These are phyloP conservation scores for Periconia sp. DNA, from an alignment of 2,329 filamentous ascomycete species.

Conservation along the genomic window DNA sequence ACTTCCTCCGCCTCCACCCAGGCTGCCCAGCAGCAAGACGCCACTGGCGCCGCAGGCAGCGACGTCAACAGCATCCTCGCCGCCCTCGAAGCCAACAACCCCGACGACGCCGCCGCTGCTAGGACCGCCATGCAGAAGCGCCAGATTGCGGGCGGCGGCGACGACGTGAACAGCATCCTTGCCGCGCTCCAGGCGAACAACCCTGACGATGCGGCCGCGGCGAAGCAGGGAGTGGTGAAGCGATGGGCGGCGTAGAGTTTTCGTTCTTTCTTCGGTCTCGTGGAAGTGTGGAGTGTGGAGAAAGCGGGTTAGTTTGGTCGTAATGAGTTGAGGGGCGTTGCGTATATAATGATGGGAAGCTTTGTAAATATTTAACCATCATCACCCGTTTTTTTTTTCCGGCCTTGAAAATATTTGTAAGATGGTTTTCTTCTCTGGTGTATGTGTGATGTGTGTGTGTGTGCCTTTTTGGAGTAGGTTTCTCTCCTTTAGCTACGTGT, in stretches of 20 bases:
- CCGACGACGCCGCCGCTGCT: slow-evolving; percentile 18
- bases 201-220: slow-evolving; percentile 21
- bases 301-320: too few species aligned
- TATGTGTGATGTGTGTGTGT: too few species aligned
- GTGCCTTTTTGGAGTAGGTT: too few species aligned
- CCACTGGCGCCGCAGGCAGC: slow-evolving; percentile 10
- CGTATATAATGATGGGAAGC: too few species aligned
- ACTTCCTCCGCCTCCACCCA: slow-evolving; percentile 16
- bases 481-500: too few species aligned
- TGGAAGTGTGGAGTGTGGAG: too few species aligned
- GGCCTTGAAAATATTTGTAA: too few species aligned
- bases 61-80: slow-evolving; percentile 21
- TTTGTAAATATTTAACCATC: too few species aligned
- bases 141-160: not conserved
- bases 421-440: too few species aligned
- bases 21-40: not conserved
- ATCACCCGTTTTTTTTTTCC: too few species aligned
- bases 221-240: slow-evolving; percentile 9
- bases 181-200: slow-evolving; percentile 19
- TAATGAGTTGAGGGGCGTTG: too few species aligned
- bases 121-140: slow-evolving; percentile 1
- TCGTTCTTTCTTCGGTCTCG: too few species aligned
- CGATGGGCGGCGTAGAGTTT: not conserved
- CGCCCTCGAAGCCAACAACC: slow-evolving; percentile 21
- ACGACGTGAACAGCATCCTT: slow-evolving; percentile 20